A percentile compares a stretch with the other conserved stretches of the same genome.
phyloP scores from a whole-genome alignment of 805 yeast genomes.

The Candida corydali region DNA sequence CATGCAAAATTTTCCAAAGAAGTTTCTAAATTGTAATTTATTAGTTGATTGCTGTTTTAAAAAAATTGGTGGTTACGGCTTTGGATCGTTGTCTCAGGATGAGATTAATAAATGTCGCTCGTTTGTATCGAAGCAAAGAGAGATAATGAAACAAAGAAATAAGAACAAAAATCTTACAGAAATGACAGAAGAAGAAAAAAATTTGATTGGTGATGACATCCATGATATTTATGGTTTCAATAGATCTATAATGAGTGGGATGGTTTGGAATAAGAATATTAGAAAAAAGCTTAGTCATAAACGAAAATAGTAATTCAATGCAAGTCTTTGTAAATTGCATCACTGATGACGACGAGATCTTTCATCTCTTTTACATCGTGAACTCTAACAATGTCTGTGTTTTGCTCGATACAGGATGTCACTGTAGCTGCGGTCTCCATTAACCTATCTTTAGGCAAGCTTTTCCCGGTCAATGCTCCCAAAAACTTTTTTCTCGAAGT shows the following conservation, averaged over 20 bases:
- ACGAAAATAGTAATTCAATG: constrained; percentile 10
- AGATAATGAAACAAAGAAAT: constrained; percentile 27
- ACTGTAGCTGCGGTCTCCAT: constrained; percentile 75
- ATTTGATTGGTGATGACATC: constrained; percentile 29
- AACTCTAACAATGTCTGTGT: constrained; percentile 79
- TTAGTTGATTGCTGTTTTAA: constrained; percentile 74
- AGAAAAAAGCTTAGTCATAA: constrained; percentile 47
- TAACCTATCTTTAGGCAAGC: constrained; percentile 56
- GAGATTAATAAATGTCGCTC: constrained; percentile 76
- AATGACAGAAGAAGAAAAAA: constrained; percentile 37
- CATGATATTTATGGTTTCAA: constrained; percentile 45
- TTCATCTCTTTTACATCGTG: constrained; percentile 69
- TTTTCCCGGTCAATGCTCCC: constrained; percentile 64
- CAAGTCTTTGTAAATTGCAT: constrained; percentile 56
- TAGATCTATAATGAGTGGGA: constrained; percentile 47
- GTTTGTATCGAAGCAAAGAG: constrained; percentile 67
- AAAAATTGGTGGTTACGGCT: constrained; percentile 58
- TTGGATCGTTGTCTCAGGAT: constrained; percentile 74
- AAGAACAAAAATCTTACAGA: constrained; percentile 26
- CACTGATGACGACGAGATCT: constrained; percentile 53
- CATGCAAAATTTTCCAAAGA: constrained; percentile 78
- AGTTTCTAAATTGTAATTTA: constrained; percentile 61
- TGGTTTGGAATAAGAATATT: constrained; percentile 59
- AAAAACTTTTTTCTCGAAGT: constrained; percentile 87
- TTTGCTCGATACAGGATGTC: constrained; percentile 67